Percentiles rank a stretch among this genome's conserved stretches.
Evolutionary conservation across 768 basidiomycete species (phyloP).

Genomic region (Psilocybe subaeruginosa): DNA sequence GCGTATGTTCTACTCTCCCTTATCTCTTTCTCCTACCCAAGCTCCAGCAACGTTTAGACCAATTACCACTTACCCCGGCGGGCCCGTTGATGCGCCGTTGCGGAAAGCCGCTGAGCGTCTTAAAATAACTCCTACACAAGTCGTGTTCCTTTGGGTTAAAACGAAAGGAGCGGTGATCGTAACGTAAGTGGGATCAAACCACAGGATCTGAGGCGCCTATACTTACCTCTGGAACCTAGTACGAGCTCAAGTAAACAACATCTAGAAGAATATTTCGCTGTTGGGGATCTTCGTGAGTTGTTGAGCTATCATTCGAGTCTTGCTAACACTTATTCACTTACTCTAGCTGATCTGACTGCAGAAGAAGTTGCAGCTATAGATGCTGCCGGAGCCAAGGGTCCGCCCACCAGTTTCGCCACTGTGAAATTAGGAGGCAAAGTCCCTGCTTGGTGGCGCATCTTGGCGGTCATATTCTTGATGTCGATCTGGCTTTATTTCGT

Average conservation of each 20-base stretch:
- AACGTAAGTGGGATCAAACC: conserved; percentile 45
- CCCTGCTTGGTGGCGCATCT: not conserved
- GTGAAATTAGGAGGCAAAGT: not conserved
- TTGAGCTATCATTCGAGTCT: not conserved
- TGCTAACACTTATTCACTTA: not conserved
- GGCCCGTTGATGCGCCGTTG: conserved; percentile 64
- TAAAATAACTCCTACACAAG: conserved; percentile 62
- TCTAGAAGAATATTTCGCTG: conserved; percentile 68
- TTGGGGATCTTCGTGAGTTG: conserved; percentile 52
- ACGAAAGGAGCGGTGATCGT: conserved; percentile 70
- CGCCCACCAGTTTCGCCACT: conserved; percentile 26
- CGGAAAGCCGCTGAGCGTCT: conserved; percentile 53
- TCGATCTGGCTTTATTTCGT: not conserved
- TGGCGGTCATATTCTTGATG: not conserved
- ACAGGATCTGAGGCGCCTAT: not conserved
- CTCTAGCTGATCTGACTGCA: conserved; percentile 50
- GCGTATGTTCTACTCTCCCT: conserved; percentile 40
- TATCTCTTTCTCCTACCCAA: not conserved
- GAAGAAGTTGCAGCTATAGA: conserved; percentile 70
- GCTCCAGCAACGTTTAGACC: conserved; percentile 39
- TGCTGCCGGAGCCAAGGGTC: conserved; percentile 57
- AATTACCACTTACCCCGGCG: conserved; percentile 60
- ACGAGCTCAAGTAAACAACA: conserved; percentile 64
- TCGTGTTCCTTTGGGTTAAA: conserved; percentile 70
- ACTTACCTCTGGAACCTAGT: conserved; percentile 29